Evolutionary conservation across 345 rosid species (phyloP).

Genomic region (Dimocarpus longan): DNA sequence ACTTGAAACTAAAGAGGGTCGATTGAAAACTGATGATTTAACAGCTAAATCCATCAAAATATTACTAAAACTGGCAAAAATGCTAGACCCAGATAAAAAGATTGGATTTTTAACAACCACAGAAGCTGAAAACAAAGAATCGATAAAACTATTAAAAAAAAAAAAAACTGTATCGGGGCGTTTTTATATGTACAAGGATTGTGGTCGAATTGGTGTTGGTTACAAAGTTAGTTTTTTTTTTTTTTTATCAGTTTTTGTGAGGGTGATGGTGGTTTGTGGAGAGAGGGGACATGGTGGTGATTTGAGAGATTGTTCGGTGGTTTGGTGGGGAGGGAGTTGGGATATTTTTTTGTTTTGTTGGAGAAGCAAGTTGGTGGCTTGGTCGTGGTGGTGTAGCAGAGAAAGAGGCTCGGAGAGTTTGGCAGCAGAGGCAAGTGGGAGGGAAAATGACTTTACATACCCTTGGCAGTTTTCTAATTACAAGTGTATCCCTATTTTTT

Average conservation of each 20-base stretch:
- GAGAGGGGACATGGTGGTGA: not conserved
- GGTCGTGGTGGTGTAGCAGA: not conserved
- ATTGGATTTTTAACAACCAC: not conserved
- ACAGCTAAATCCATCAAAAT: slow-evolving; percentile 43
- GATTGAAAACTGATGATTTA: slow-evolving; percentile 51
- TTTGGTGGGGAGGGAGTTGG: not conserved
- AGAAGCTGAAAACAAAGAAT: not conserved
- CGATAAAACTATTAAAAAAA: not conserved
- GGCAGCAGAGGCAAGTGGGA: not conserved
- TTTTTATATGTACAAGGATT: not conserved
- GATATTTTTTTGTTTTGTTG: not conserved
- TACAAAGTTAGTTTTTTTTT: not conserved
- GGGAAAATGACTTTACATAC: not conserved
- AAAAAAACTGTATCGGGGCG: not conserved
- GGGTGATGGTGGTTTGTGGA: not conserved
- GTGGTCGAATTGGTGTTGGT: not conserved
- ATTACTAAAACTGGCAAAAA: not conserved
- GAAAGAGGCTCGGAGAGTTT: not conserved
- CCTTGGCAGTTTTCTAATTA: not conserved
- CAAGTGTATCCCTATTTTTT: not conserved
- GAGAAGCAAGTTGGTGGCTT: not conserved
- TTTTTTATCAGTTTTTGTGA: too few species aligned
- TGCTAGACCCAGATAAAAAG: not conserved
- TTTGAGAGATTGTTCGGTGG: not conserved
- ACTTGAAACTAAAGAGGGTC: slow-evolving; percentile 37